A percentile compares a stretch with the other conserved stretches of the same genome.
phyloP scores from a whole-genome alignment of 2,329 filamentous ascomycete genomes.

The Ophiostoma montium region DNA sequence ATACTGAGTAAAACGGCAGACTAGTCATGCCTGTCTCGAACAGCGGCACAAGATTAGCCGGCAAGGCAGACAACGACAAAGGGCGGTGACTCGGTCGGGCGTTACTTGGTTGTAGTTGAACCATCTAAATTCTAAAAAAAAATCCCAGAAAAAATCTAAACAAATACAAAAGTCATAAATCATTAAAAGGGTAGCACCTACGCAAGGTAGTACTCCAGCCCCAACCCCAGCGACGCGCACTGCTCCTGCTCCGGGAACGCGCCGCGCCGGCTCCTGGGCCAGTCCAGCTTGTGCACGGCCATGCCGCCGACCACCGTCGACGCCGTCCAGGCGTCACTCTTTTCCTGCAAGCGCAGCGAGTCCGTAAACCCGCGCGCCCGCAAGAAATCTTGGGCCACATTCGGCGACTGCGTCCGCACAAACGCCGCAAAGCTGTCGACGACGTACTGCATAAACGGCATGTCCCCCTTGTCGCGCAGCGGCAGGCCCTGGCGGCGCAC shows the following conservation, averaged over 20 bases:
- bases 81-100: too few species aligned
- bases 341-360: constrained; percentile 15
- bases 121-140: too few species aligned
- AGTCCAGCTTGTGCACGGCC: constrained; percentile 32
- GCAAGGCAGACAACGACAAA: too few species aligned
- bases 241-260: constrained; percentile 35
- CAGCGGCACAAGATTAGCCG: too few species aligned
- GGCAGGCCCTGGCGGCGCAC: constrained; percentile 26
- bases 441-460: constrained; percentile 23
- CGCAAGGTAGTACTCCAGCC: constrained; percentile 26
- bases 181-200: too few species aligned
- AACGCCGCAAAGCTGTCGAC: constrained; percentile 39
- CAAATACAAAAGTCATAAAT: constrained; percentile 2
- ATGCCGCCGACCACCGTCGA: constrained; percentile 22
- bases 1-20: too few species aligned
- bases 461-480: constrained; percentile 30
- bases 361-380: constrained; percentile 25
- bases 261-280: constrained; percentile 21
- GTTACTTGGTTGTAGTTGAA: too few species aligned
- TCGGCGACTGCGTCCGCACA: constrained; percentile 34
- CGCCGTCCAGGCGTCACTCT: constrained; percentile 23
- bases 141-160: not conserved
- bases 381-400: constrained; percentile 31
- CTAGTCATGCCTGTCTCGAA: too few species aligned
- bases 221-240: constrained; percentile 32